Percentiles rank a stretch among this genome's conserved stretches.
phyloP scores from a whole-genome alignment of 768 basidiomycete species.

The Suillus clintonianus region DNA sequence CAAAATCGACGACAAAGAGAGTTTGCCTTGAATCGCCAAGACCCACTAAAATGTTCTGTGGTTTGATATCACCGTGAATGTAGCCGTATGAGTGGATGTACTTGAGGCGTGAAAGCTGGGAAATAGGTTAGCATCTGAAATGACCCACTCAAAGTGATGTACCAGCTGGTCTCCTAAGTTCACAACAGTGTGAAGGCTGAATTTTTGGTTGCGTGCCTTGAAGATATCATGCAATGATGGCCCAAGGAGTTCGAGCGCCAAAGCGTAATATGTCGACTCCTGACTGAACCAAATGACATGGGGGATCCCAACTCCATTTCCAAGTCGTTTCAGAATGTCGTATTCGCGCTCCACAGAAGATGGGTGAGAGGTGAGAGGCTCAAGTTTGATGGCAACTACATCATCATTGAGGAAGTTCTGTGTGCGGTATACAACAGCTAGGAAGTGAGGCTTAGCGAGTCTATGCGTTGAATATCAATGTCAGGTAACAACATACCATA shows the following conservation, averaged over 20 bases:
- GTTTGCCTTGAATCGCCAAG: background rate
- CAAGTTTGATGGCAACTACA: too few relatives aligned
- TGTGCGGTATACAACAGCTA: background rate
- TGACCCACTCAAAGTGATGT: background rate
- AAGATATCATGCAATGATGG: constrained; percentile 4
- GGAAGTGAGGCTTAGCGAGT: background rate
- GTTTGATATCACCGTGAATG: constrained; percentile 1
- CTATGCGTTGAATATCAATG: too few relatives aligned
- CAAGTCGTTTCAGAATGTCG: background rate
- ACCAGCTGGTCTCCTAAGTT: constrained; percentile 6
- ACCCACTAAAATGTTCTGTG: constrained; percentile 2
- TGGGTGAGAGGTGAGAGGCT: background rate
- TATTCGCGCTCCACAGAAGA: constrained; percentile 4
- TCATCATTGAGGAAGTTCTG: background rate
- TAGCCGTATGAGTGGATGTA: background rate
- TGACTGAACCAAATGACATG: background rate
- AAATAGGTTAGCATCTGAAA: too few relatives aligned
- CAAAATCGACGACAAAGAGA: background rate
- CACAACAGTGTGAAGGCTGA: constrained; percentile 1
- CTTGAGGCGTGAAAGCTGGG: too few relatives aligned
- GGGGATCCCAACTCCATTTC: background rate
- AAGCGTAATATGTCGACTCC: constrained; percentile 1
- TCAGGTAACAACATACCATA: constrained; percentile 1
- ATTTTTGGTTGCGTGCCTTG: background rate
- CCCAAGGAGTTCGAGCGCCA: constrained; percentile 5